Evolutionary conservation across 2,329 filamentous ascomycete species (phyloP), one percentile per base, ranked within the genome.

Genomic region (Ophioceras dolichostomum): DNA sequence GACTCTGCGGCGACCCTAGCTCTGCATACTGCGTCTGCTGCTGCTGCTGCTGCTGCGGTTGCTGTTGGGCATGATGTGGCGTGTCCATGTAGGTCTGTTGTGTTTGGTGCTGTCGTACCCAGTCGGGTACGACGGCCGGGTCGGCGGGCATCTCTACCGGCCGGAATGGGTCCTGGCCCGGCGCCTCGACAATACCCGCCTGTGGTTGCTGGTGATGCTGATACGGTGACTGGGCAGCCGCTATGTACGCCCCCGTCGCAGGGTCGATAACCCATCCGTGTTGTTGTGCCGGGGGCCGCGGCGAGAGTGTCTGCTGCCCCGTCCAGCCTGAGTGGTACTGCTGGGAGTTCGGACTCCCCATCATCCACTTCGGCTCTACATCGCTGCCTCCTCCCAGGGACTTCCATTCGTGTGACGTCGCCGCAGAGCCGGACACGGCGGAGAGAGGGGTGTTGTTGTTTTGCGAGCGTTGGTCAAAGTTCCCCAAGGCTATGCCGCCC

Each of bases 171-270:
- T 38, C 56, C 5, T 57, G 70, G 19, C 68, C 57, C 7, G 68
- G 68, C 30, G 83, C 52, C 60, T 83, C 79, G 24, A 75, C 63
- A 2, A 62, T 71, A 41, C 76, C 68, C 0, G 65, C 32, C 35
- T 48, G 42, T 12, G 34, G 45, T 32, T 39, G 45, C 28, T 36
- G 44, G 13, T 14, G 10, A 12, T 14, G 29, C 5, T 17, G 29
- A 32, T 14, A 18, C 29, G 14, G 29, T 10, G 19, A 9, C 10
- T 8, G 13, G 32, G 13, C 14, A 5, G 29, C 32, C 14, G 26
- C 32, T 17, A 36, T 17, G 16, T 38, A 36, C 13, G 27, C 16
- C 5, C 37, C 37, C n/a, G 31, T 38, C 4, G 36, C 26, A 18
- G 36, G 36, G 35, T 41, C 39, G 19, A 34, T 26, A n/a, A 37